Evolutionary conservation across 2,329 filamentous ascomycete species (phyloP), one percentile per base, ranked within the genome.

Genomic region (Botrytis medusae): DNA sequence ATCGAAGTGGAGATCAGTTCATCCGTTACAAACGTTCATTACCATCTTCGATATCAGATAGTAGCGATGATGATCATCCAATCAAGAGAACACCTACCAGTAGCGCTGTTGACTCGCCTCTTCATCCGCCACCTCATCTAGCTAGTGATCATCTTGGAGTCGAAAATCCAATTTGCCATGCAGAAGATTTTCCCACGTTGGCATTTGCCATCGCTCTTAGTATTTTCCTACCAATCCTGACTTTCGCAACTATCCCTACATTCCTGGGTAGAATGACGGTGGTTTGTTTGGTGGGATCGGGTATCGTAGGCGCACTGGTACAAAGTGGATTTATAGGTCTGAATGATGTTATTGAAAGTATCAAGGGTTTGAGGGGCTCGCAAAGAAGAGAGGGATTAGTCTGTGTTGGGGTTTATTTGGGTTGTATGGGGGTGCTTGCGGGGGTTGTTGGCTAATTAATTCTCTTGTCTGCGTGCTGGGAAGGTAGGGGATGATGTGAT

Each of bases 241-340:
- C 87, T 0, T 92, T 91, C 77, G 80, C 85, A 8, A 83, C 89
- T 34, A 87, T 91, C 32, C 84, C 86, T 0, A 85, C 86, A 9
- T 89, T 90, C 74, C 79, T 86, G 0, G 87, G 86, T 2, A 85
- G 89, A n/a, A 84, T 91, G 75, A 85, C 86, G 0, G 85, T 91
- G 3, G 86, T 89, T 2, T 77, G 86, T 6, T 82, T 91, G 0
- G 85, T 89, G 0, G 86, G 84, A 0, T 81, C 84, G 0, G 84
- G 86, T 2, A 83, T 86, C 12, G 79, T 79, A 8, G 71, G 72
- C 2, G 75, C 71, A 8, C 65, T 79, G 4, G 73, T 79, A 4
- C 78, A 79, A 57, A 75, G 74, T 22, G 75, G 74, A 9, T 69
- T 75, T 14, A 37, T 79, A 14, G 62, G 48, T 4, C 14, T 68